Evolutionary conservation across 352 stramenopile genomes (phyloP).

Genomic region (Globisporangium recalcitrans): DNA sequence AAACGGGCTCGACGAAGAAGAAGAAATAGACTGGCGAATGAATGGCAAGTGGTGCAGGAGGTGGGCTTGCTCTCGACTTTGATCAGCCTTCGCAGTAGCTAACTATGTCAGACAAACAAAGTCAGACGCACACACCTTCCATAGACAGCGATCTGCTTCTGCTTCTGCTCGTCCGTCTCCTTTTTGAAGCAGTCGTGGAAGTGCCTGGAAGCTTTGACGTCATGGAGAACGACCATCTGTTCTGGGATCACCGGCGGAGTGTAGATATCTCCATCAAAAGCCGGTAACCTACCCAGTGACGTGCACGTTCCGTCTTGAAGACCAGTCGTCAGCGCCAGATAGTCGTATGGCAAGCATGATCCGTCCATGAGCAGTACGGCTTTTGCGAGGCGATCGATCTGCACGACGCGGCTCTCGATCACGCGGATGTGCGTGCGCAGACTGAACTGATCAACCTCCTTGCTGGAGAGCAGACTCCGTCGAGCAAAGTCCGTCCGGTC

Average conservation of each 20-base stretch:
- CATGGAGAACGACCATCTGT: constrained; percentile 19
- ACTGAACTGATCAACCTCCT: constrained; percentile 53
- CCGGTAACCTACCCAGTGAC: constrained; percentile 31
- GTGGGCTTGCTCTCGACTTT: not conserved
- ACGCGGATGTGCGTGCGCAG: constrained; percentile 58
- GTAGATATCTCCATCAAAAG: constrained; percentile 40
- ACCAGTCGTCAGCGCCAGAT: constrained; percentile 70
- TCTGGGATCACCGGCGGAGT: constrained; percentile 15
- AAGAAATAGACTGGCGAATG: constrained; percentile 5
- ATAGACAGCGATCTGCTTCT: constrained; percentile 47
- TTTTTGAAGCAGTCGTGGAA: constrained; percentile 18
- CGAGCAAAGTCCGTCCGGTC: constrained; percentile 42
- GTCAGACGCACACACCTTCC: constrained; percentile 59
- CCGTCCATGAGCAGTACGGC: constrained; percentile 78
- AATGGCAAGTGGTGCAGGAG: not conserved
- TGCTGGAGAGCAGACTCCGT: constrained; percentile 34
- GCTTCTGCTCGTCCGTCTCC: constrained; percentile 9
- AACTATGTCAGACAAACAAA: no score
- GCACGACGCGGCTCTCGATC: constrained; percentile 54
- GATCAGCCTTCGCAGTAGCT: constrained; percentile 1
- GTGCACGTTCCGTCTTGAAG: constrained; percentile 57
- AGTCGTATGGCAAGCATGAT: constrained; percentile 81
- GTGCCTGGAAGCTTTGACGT: constrained; percentile 14
- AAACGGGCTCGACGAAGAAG: constrained; percentile 1
- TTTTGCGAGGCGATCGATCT: constrained; percentile 61